phyloP scores from a whole-genome alignment of 1,139 yeast species.

The Sugiyamaella novakii region DNA sequence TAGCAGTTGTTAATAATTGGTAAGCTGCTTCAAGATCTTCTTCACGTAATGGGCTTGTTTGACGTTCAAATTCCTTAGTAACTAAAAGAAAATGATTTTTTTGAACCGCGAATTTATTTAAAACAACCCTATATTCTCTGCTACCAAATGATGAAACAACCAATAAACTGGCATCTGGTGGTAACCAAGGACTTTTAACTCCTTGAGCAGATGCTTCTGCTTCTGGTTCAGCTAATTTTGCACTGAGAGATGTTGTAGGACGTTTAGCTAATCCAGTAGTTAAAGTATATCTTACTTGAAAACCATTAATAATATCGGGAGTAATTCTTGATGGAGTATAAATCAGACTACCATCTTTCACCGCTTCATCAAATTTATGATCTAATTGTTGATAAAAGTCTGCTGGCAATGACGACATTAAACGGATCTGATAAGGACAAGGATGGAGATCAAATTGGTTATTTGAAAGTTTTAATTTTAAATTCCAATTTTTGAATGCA shows the following conservation, averaged over 20 bases:
- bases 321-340: constrained; percentile 38
- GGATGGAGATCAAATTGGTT: neutral
- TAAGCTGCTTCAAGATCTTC: constrained; percentile 64
- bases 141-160: constrained; percentile 59
- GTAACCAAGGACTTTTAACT: constrained; percentile 68
- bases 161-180: constrained; percentile 76
- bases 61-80: constrained; percentile 72
- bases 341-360: constrained; percentile 36
- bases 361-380: constrained; percentile 41
- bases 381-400: constrained; percentile 31
- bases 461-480: no score
- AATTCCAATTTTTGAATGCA: neutral
- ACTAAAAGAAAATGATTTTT: constrained; percentile 77
- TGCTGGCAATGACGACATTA: constrained; percentile 20
- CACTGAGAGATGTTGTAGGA: constrained; percentile 48
- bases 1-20: constrained; percentile 50
- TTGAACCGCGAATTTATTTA: constrained; percentile 85
- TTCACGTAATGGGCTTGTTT: constrained; percentile 69
- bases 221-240: constrained; percentile 33
- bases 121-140: constrained; percentile 56
- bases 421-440: neutral
- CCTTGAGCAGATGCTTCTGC: constrained; percentile 15
- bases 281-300: constrained; percentile 46
- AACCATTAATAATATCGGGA: constrained; percentile 36
- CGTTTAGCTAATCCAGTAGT: constrained; percentile 59